These are phyloP conservation scores for Baorangia bicolor DNA, from an alignment of 768 basidiomycete genomes.

Conservation along the genomic window DNA sequence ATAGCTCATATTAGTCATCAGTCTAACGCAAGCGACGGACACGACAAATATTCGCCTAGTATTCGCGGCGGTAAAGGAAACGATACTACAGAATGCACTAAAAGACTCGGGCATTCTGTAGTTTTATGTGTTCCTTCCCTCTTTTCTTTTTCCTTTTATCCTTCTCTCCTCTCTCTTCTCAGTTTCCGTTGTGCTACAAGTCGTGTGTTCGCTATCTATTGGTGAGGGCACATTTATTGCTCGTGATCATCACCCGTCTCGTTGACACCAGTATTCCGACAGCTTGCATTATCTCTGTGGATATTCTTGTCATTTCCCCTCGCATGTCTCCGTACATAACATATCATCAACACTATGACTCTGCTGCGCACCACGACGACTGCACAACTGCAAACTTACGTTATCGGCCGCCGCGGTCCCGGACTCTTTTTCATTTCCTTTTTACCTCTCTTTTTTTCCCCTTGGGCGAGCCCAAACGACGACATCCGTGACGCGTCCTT, in stretches of 20 bases:
- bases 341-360: conserved; percentile 31
- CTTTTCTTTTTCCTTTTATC: not conserved
- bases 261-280: not conserved
- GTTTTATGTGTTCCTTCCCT: not conserved
- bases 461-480: not conserved
- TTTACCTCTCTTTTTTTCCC: not conserved
- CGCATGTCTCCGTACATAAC: conserved; percentile 27
- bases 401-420: not conserved
- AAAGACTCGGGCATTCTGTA: conserved; percentile 83
- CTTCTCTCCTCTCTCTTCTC: not conserved
- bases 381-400: not conserved
- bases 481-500: not conserved
- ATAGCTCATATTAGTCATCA: conserved; percentile 21
- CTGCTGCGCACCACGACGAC: not conserved
- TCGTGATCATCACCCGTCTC: not conserved
- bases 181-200: conserved; percentile 4
- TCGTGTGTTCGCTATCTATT: conserved; percentile 28
- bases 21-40: conserved; percentile 87
- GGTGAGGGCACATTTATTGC: conserved; percentile 10
- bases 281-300: conserved; percentile 34
- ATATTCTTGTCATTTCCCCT: conserved; percentile 23
- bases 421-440: not conserved
- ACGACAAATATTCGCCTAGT: conserved; percentile 80
- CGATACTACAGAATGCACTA: conserved; percentile 86
- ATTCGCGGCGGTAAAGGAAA: conserved; percentile 89